Evolutionary conservation across 768 basidiomycete genomes (phyloP).

Genomic region (Hydnum rufescens): DNA sequence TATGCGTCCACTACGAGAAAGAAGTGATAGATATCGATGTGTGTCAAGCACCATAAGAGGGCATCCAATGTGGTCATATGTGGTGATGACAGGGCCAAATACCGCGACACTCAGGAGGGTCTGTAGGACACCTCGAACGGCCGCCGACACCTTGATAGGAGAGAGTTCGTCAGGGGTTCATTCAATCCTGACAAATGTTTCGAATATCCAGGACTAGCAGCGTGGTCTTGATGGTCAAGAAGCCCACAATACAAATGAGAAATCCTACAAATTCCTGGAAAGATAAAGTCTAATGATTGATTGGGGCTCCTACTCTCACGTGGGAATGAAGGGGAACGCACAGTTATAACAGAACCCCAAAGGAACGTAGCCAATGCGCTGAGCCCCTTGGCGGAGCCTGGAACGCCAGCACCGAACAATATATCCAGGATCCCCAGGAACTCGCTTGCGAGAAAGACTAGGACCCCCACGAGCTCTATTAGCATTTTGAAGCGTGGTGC

Average conservation of each 20-base stretch:
- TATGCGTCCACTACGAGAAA: constrained; percentile 35
- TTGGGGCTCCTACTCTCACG: too few species aligned
- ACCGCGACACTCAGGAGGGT: constrained; percentile 64
- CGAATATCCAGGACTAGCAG: constrained; percentile 97
- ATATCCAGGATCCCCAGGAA: constrained; percentile 39
- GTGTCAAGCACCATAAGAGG: neutral
- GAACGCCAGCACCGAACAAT: constrained; percentile 26
- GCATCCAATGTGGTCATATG: constrained; percentile 33
- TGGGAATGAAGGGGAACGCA: constrained; percentile 26
- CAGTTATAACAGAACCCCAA: constrained; percentile 63
- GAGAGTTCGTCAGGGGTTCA: too few species aligned
- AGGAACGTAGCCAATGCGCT: constrained; percentile 32
- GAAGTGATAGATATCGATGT: constrained; percentile 1
- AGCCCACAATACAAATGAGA: constrained; percentile 83
- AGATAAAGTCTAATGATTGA: neutral
- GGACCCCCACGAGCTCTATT: too few species aligned
- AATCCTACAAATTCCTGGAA: constrained; percentile 68
- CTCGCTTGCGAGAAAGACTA: constrained; percentile 62
- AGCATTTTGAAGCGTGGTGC: too few species aligned
- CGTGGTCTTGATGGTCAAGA: constrained; percentile 91
- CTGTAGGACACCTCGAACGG: constrained; percentile 86
- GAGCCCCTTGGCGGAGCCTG: neutral
- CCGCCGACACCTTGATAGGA: constrained; percentile 41
- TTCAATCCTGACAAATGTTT: neutral
- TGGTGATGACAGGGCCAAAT: constrained; percentile 63